phyloP scores from a whole-genome alignment of 805 yeast species.

The Myxozyma melibiosi region DNA sequence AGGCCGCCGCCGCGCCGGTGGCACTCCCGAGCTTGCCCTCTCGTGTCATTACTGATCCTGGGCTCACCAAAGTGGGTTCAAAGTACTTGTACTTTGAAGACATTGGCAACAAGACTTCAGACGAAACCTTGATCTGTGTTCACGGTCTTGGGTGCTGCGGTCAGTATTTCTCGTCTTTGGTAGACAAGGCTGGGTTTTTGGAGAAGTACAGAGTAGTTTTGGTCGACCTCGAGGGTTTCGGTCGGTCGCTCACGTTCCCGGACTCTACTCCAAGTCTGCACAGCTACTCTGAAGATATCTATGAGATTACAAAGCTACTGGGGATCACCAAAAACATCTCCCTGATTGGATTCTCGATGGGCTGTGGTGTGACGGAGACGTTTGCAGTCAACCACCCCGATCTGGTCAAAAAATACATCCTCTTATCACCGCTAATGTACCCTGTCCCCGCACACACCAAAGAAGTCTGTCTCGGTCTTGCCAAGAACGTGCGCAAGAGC shows the following conservation, averaged over 20 bases:
- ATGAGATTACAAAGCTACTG: neutral
- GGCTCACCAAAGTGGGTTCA: conserved; percentile 12
- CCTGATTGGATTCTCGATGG: conserved; percentile 27
- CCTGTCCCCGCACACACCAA: conserved; percentile 3
- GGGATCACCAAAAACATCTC: conserved; percentile 6
- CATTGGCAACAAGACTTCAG: conserved; percentile 13
- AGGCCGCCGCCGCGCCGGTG: neutral
- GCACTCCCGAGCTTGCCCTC: neutral
- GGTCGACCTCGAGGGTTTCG: conserved; percentile 25
- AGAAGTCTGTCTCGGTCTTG: neutral
- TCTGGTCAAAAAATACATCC: conserved; percentile 5
- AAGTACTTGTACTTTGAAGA: conserved; percentile 24
- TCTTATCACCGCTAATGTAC: conserved; percentile 21
- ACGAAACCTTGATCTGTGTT: conserved; percentile 12
- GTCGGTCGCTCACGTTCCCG: conserved; percentile 12
- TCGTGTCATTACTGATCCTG: neutral
- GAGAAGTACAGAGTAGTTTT: conserved; percentile 19
- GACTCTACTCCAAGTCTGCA: conserved; percentile 2
- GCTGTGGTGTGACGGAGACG: conserved; percentile 18
- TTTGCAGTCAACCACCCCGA: conserved; percentile 19
- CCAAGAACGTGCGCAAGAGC: neutral
- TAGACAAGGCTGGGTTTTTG: conserved; percentile 3
- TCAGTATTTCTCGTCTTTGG: conserved; percentile 14
- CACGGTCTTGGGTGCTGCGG: conserved; percentile 24
- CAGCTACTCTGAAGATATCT: conserved; percentile 18